Conservation (phyloP, 2,329 filamentous ascomycete species). For the Rachicladosporium sp. region DNA sequence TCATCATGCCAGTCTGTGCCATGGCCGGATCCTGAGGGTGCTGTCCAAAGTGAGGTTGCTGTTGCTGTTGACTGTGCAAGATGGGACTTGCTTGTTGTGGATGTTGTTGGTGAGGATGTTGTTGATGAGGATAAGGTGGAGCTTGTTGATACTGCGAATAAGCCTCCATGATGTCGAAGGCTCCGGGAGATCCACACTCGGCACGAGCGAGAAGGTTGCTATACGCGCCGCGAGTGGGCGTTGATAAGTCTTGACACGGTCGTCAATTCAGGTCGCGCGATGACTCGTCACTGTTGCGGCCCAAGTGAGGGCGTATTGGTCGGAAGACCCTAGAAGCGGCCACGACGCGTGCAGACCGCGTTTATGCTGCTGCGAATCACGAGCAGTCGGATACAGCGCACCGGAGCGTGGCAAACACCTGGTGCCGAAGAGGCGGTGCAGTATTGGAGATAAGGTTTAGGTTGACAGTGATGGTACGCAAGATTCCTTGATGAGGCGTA, state of each 20-base stretch:
- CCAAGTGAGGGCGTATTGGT: constrained; percentile 4
- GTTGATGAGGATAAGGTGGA: constrained; percentile 25
- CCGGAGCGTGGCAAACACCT: constrained; percentile 1
- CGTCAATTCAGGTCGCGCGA: constrained; percentile 1
- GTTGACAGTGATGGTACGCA: constrained; percentile 7
- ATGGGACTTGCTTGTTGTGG: constrained; percentile 60
- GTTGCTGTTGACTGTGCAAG: constrained; percentile 55
- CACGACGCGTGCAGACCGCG: constrained; percentile 2
- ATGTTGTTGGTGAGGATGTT: constrained; percentile 30
- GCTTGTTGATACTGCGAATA: constrained; percentile 37
- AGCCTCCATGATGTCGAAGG: constrained; percentile 29
- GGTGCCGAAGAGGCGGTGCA: constrained; percentile 4
- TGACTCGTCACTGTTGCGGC: constrained; percentile 6
- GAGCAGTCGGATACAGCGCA: constrained; percentile 5
- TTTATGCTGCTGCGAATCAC: no score
- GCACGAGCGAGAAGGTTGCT: constrained; percentile 4
- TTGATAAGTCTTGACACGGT: constrained; percentile 5
- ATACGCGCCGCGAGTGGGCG: constrained; percentile 2
- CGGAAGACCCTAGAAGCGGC: constrained; percentile 3
- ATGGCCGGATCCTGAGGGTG: constrained; percentile 46
- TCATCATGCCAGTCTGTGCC: constrained; percentile 45
- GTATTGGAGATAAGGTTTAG: constrained; percentile 2
- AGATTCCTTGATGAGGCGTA: constrained; percentile 6
- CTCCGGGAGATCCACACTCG: constrained; percentile 2
- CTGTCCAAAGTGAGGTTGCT: constrained; percentile 42